Evolutionary conservation across 495 filamentous ascomycete genomes (phyloP).

Genomic region (Halenospora varia): DNA sequence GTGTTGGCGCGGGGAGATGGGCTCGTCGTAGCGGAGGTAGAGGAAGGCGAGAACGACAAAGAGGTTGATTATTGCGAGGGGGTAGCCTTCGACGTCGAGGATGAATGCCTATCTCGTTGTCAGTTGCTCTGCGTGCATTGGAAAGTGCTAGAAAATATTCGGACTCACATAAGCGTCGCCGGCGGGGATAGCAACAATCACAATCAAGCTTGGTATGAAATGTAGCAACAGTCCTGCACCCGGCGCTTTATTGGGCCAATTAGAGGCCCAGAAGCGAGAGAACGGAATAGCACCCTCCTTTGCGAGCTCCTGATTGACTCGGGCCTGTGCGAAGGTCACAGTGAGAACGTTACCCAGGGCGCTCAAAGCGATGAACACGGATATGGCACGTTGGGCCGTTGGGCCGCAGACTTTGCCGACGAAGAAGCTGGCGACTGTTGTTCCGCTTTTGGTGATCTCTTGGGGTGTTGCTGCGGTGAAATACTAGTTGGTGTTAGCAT

Average conservation of each 20-base stretch:
- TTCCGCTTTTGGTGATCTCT: slow-evolving; percentile 18
- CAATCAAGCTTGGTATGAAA: slow-evolving; percentile 61
- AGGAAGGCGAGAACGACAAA: slow-evolving; percentile 57
- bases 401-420: slow-evolving; percentile 52
- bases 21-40: slow-evolving; percentile 53
- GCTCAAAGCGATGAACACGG: slow-evolving; percentile 50
- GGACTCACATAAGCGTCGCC: neutral
- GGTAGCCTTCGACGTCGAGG: slow-evolving; percentile 67
- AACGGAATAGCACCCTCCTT: slow-evolving; percentile 48
- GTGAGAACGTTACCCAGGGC: slow-evolving; percentile 53
- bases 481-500: slow-evolving; percentile 1
- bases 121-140: slow-evolving; percentile 48
- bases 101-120: slow-evolving; percentile 61
- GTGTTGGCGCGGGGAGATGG: slow-evolving; percentile 57
- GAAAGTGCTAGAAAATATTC: neutral
- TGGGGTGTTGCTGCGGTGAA: slow-evolving; percentile 17
- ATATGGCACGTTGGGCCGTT: slow-evolving; percentile 15
- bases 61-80: slow-evolving; percentile 55
- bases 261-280: slow-evolving; percentile 53
- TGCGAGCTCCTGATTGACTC: slow-evolving; percentile 43
- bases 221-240: slow-evolving; percentile 63
- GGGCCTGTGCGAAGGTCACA: slow-evolving; percentile 49
- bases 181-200: slow-evolving; percentile 41
- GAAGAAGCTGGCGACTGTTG: slow-evolving; percentile 32
- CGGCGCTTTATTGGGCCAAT: slow-evolving; percentile 61